Evolutionary conservation across 176 grass and related monocot species (phyloP), one percentile per base, ranked within the genome.

Genomic region (Elymus sibiricus): DNA sequence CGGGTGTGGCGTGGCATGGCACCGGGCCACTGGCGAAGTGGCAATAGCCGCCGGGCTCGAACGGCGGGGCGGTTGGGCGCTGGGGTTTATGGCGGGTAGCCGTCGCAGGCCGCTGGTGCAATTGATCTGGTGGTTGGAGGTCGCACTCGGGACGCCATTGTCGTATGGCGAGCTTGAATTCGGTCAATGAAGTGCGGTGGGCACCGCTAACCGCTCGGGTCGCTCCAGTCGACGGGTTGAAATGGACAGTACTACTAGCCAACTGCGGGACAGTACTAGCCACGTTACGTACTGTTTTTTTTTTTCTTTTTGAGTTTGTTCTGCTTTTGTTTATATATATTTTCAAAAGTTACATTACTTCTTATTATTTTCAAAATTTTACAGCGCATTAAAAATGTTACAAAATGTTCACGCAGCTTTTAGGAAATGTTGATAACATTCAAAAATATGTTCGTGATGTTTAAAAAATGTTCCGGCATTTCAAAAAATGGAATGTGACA

Each of bases 71-170:
- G 19, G 81, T 91, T 85, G 70, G 79, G 0, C 21, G 74, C 63
- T 90, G 79, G 77, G 49, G 26, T 39, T 91, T 80, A 91, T 76
- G 80, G 66, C 81, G 84, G 44, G 75, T 87, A 28, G 74, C 44
- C 83, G 56, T 78, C 88, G 29, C 9, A 35, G 70, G 25, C 68
- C 34, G 81, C 40, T 24, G 27, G 76, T 5, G 27, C 39, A 21
- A 49, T 10, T 77, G 69, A 56, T 51, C 53, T 16, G 85, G 85
- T 70, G 9, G 89, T 81, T 88, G 77, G 70, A 40, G 51, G 82
- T 91, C 85, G 69, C 81, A 9, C 4, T 91, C 85, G 1, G 42
- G 22, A 7, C 9, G 25, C 64, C 71, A 31, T 22, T 19, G 42
- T 7, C 1, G 70, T 9, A 56, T 19, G 78, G 11, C 70, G 1